Percentiles rank a stretch among this genome's conserved stretches.
phyloP scores from a whole-genome alignment of 352 stramenopile species.

The Phytophthora pini region DNA sequence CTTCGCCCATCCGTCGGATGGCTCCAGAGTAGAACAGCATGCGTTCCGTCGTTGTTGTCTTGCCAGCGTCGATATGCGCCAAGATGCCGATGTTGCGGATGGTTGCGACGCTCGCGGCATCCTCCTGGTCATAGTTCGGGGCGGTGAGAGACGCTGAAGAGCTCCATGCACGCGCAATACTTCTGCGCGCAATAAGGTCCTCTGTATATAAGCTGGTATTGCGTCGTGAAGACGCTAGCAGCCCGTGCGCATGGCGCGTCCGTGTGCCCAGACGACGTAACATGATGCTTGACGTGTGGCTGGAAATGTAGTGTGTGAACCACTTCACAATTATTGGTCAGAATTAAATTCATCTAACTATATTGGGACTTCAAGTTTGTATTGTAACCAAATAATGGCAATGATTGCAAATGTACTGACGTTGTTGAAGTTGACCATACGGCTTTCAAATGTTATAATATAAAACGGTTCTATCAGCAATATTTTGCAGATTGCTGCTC shows the following conservation, averaged over 20 bases:
- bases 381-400: constrained; percentile 2
- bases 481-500: not conserved
- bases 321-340: constrained; percentile 7
- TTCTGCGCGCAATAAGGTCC: not conserved
- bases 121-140: constrained; percentile 23
- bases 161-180: constrained; percentile 26
- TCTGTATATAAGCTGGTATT: not conserved
- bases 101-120: constrained; percentile 20
- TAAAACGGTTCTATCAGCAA: constrained; percentile 3
- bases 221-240: constrained; percentile 14
- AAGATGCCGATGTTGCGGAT: constrained; percentile 99
- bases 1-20: constrained; percentile 74
- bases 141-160: constrained; percentile 11
- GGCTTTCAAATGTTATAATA: too few species aligned
- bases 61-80: constrained; percentile 98
- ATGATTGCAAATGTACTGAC: constrained; percentile 15
- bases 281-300: constrained; percentile 25
- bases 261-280: constrained; percentile 15
- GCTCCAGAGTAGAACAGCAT: constrained; percentile 98
- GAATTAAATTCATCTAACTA: not conserved
- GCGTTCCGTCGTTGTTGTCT: constrained; percentile 98
- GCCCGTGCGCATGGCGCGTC: constrained; percentile 10
- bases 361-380: constrained; percentile 7
- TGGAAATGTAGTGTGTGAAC: constrained; percentile 1
- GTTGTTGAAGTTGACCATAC: constrained; percentile 17